Evolutionary conservation across 2,329 filamentous ascomycete species (phyloP).

Genomic region (Canariomyces notabilis): DNA sequence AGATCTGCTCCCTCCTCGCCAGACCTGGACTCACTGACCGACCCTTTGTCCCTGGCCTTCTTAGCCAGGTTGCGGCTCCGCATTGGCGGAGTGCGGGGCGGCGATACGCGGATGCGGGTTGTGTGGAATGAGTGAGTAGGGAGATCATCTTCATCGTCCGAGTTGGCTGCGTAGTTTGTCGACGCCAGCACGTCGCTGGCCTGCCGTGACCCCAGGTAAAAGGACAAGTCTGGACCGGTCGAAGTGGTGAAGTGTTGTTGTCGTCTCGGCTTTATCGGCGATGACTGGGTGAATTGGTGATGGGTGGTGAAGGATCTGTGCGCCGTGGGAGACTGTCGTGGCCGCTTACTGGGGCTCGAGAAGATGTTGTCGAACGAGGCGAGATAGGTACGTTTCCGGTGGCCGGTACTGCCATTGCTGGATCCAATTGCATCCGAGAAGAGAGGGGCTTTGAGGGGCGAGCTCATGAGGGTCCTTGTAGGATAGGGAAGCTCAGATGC

Average conservation of each 20-base stretch:
- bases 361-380: constrained; percentile 50
- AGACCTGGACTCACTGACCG: constrained; percentile 43
- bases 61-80: constrained; percentile 47
- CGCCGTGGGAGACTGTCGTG: constrained; percentile 60
- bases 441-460: constrained; percentile 73
- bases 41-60: constrained; percentile 47
- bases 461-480: constrained; percentile 68
- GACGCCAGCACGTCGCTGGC: constrained; percentile 59
- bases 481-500: constrained; percentile 72
- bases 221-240: constrained; percentile 68
- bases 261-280: constrained; percentile 72
- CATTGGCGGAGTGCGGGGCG: constrained; percentile 76
- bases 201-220: constrained; percentile 67
- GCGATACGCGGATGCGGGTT: constrained; percentile 67
- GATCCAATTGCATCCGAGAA: constrained; percentile 79
- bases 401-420: constrained; percentile 61
- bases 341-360: constrained; percentile 62
- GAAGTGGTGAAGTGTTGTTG: constrained; percentile 70
- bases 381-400: constrained; percentile 60
- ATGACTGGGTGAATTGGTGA: constrained; percentile 76
- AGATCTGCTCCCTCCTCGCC: constrained; percentile 79
- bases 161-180: constrained; percentile 56
- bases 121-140: constrained; percentile 69
- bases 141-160: constrained; percentile 82
- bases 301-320: constrained; percentile 55